Evolutionary conservation across 352 stramenopile genomes (phyloP), one percentile per base, ranked within the genome.

Genomic region (Blastocystis sp.): DNA sequence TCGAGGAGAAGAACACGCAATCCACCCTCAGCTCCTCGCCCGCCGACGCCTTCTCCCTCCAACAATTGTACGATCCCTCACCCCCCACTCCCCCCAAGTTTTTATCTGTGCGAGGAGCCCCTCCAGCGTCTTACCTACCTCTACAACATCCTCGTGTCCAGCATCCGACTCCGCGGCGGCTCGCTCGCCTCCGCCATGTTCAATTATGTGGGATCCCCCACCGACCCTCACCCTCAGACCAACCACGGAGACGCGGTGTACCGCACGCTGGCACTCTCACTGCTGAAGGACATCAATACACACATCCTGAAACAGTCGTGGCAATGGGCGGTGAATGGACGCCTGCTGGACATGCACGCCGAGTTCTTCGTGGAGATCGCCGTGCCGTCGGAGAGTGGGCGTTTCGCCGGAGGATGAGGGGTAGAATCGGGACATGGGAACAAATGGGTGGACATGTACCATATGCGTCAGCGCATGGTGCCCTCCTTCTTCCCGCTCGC

Each of bases 301-400:
- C 43, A 66, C 14, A 64, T 28, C 2, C 52, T 81, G 48, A 81
- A 81, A 21, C 71, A 81, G n/a, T 54, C 71, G 3, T 81, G 71
- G 71, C 48, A 81, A 42, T 81, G 71, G 71, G 71, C 71, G 0
- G 71, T 81, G 10, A 81, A 81, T 64, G 71, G 71, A 19, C 71
- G 71, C 38, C 40, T 81, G 48, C 43, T 81, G 43, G 71, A 81
- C 43, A 81, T 81, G 34, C 71, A 81, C 43, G 71, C 71, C 1
- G 71, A 81, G 48, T 81, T 81, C 71, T 81, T 81, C 45, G 71
- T 81, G n/a, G 71, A 81, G 24, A 81, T 81, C 1, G 71, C 43
- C 40, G n/a, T 60, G 0, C 71, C 71, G 17, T 10, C 71, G n/a
- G 57, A 19, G 40, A 71, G 64, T 71, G 43, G 24, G 64, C 6